A percentile compares a stretch with the other conserved stretches of the same genome.
These are phyloP conservation scores for Balakata baccata DNA, from an alignment of 345 rosid genomes.

Conservation along the genomic window DNA sequence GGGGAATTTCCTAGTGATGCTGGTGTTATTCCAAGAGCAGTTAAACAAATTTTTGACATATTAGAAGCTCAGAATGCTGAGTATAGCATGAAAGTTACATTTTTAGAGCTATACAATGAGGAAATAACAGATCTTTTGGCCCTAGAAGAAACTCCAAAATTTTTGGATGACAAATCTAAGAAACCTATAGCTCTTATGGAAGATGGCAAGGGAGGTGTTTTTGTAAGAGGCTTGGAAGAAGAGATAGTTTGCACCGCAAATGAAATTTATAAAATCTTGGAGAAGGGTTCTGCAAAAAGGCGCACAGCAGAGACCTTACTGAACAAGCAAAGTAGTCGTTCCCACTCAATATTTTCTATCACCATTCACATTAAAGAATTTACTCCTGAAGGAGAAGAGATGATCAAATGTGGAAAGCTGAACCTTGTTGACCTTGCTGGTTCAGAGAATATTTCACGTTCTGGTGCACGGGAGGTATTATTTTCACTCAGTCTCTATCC, in stretches of 20 bases:
- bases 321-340: conserved; percentile 98
- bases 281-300: conserved; percentile 93
- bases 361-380: conserved; percentile 94
- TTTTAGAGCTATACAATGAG: conserved; percentile 89
- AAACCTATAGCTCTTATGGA: conserved; percentile 97
- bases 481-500: background rate
- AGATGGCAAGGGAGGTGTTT: conserved; percentile 97
- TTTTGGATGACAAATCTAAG: conserved; percentile 84
- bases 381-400: conserved; percentile 98
- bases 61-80: conserved; percentile 88
- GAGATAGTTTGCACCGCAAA: conserved; percentile 91
- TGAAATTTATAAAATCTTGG: conserved; percentile 94
- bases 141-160: conserved; percentile 70
- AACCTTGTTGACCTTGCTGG: conserved; percentile 99
- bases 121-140: conserved; percentile 98
- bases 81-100: conserved; percentile 96
- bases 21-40: conserved; percentile 97
- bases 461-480: conserved; percentile 91
- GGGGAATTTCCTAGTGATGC: conserved; percentile 96
- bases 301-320: conserved; percentile 99
- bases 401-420: conserved; percentile 96
- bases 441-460: conserved; percentile 96
- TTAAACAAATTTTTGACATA: conserved; percentile 81
- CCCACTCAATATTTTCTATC: conserved; percentile 93
- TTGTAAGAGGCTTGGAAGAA: conserved; percentile 95